Evolutionary conservation across 2,329 filamentous ascomycete species (phyloP), one percentile per base, ranked within the genome.

Genomic region (Nothomitra cinnamomea): DNA sequence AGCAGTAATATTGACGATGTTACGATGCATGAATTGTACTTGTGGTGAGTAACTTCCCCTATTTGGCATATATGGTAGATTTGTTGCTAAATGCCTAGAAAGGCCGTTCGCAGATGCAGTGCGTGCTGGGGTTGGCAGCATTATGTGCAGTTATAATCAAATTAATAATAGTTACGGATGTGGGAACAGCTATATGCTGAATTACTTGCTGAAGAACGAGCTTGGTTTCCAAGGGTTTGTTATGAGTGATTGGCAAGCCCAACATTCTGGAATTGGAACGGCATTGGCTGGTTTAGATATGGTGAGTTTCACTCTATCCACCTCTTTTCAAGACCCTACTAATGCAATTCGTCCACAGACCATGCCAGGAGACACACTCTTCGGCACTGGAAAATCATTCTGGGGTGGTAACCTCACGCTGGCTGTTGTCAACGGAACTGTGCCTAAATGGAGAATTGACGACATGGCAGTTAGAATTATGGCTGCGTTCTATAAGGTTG

Each of bases 381-480:
- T 95, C 69, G 79, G 84, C 66, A 79, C 76, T 2, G 85, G 85
- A 5, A 66, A 69, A 51, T 83, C 82, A 17, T 94, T 74, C 72
- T 95, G 85, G 84, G 90, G 90, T 8, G 71, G 81, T 25, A 96
- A 96, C 67, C 67, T 96, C 60, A 95, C 90, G 1, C 71, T 48
- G 52, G 86, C 86, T 1, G 81, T 95, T 4, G 68, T 94, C 60
- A 95, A 96, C 63, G 89, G 89, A 36, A 95, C 88, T 0, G 71
- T 96, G 32, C 87, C 90, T 0, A 79, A 85, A 60, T 94, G 85
- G 77, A 79, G 90, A 51, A 65, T 96, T 8, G 89, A 95, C 60
- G 92, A 96, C 63, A 94, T 95, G 83, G 86, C 80, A 3, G 83
- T 87, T 67, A 81, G 92, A 60, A 94, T 85, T 58, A 73, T 86